Evolutionary conservation across 306 rosid species (phyloP).

Genomic region (Notholithocarpus densiflorus): DNA sequence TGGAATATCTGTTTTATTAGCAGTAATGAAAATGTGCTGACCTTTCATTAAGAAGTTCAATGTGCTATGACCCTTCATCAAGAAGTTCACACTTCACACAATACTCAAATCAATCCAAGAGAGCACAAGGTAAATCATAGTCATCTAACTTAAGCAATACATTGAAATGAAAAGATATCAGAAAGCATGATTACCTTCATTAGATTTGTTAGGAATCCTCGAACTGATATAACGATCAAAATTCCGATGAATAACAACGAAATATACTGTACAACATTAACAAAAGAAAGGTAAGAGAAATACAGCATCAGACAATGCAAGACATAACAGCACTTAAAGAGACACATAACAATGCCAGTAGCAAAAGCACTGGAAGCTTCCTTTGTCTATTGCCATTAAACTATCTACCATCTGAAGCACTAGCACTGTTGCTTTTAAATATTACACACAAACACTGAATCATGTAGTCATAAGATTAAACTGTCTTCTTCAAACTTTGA

Average conservation of each 20-base stretch:
- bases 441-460: neutral
- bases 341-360: neutral
- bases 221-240: slow-evolving; percentile 89
- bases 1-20: neutral
- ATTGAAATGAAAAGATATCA: slow-evolving; percentile 12
- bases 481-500: neutral
- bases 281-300: slow-evolving; percentile 13
- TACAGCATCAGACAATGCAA: slow-evolving; percentile 8
- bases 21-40: neutral
- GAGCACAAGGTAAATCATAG: neutral
- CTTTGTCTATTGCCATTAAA: neutral
- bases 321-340: neutral
- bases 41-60: neutral
- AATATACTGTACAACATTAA: slow-evolving; percentile 63
- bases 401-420: neutral
- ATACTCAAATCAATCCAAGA: neutral
- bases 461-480: neutral
- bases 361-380: neutral
- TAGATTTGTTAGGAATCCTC: slow-evolving; percentile 92
- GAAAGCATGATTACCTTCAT: slow-evolving; percentile 73
- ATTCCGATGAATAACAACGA: slow-evolving; percentile 90
- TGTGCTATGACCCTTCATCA: neutral
- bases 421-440: neutral
- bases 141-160: slow-evolving; percentile 12
- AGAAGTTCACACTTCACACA: neutral